phyloP scores from a whole-genome alignment of 106 monocot species.

The Chionographis japonica region DNA sequence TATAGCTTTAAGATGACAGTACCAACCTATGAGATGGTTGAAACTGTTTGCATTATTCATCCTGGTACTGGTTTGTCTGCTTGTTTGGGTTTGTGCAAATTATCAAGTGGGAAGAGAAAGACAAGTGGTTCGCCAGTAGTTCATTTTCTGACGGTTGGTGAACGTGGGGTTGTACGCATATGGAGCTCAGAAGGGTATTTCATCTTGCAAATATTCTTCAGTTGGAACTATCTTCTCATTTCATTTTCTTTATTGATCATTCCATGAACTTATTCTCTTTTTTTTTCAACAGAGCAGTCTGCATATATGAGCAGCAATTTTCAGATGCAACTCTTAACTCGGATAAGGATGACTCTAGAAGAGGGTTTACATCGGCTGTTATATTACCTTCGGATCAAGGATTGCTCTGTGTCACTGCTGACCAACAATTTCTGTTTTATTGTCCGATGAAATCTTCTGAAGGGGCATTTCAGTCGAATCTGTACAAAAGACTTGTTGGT shows the following conservation, averaged over 20 bases:
- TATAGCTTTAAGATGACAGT: constrained; percentile 67
- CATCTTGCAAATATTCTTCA: neutral
- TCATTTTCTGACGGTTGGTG: constrained; percentile 89
- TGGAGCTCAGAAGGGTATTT: constrained; percentile 66
- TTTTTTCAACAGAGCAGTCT: constrained; percentile 46
- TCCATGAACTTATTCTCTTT: constrained; percentile 1
- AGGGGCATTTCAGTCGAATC: constrained; percentile 42
- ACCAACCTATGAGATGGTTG: constrained; percentile 76
- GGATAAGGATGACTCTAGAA: constrained; percentile 54
- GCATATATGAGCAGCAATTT: constrained; percentile 75
- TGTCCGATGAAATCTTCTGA: constrained; percentile 32
- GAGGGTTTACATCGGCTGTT: constrained; percentile 65
- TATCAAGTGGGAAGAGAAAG: constrained; percentile 21
- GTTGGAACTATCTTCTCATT: neutral
- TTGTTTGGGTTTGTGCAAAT: constrained; percentile 24
- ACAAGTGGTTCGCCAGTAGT: constrained; percentile 6
- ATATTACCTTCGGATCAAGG: constrained; percentile 64
- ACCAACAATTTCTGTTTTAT: constrained; percentile 95
- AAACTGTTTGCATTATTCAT: constrained; percentile 55
- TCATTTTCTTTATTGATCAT: neutral
- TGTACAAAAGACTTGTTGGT: constrained; percentile 77
- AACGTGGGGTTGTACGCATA: constrained; percentile 72
- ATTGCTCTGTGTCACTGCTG: constrained; percentile 77
- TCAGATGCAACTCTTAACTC: constrained; percentile 61
- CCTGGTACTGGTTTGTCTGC: constrained; percentile 34